Evolutionary conservation across 345 rosid species (phyloP).

Genomic region (Hypericum androsaemum): DNA sequence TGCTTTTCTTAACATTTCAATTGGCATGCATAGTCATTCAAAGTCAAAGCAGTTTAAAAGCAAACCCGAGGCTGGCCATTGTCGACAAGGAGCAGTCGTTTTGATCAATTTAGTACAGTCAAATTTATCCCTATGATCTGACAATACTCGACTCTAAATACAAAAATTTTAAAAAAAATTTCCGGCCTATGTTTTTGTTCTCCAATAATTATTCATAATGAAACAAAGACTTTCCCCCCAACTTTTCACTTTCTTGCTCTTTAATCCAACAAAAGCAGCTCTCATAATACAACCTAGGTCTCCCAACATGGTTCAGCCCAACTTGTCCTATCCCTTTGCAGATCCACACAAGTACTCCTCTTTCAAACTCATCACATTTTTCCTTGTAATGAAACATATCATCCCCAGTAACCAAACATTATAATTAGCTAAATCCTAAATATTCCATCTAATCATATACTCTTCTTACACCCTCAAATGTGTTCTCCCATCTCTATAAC

Average conservation of each 20-base stretch:
- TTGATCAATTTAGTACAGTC: too few relatives aligned
- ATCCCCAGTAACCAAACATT: too few relatives aligned
- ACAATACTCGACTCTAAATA: too few relatives aligned
- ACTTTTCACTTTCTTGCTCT: slow-evolving; percentile 22
- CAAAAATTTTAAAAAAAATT: background rate
- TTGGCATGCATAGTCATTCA: too few relatives aligned
- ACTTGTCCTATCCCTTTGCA: slow-evolving; percentile 17
- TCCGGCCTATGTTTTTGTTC: slow-evolving; percentile 3
- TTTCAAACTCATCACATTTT: too few relatives aligned
- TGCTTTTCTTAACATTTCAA: too few relatives aligned
- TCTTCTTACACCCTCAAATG: slow-evolving; percentile 20
- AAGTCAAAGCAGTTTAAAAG: too few relatives aligned
- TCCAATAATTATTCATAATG: slow-evolving; percentile 5
- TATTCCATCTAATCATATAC: slow-evolving; percentile 7
- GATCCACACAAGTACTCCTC: slow-evolving; percentile 10
- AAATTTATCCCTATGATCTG: too few relatives aligned
- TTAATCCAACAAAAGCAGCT: slow-evolving; percentile 26
- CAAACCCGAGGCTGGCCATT: too few relatives aligned
- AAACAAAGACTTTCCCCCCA: background rate
- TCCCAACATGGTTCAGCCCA: slow-evolving; percentile 8
- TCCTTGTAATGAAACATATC: too few relatives aligned
- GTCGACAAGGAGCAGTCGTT: too few relatives aligned
- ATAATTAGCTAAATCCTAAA: too few relatives aligned
- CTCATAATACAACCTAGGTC: background rate
- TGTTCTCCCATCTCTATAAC: slow-evolving; percentile 17